These are phyloP conservation scores for Pythium volutum DNA, from an alignment of 352 stramenopile genomes.

Conservation along the genomic window DNA sequence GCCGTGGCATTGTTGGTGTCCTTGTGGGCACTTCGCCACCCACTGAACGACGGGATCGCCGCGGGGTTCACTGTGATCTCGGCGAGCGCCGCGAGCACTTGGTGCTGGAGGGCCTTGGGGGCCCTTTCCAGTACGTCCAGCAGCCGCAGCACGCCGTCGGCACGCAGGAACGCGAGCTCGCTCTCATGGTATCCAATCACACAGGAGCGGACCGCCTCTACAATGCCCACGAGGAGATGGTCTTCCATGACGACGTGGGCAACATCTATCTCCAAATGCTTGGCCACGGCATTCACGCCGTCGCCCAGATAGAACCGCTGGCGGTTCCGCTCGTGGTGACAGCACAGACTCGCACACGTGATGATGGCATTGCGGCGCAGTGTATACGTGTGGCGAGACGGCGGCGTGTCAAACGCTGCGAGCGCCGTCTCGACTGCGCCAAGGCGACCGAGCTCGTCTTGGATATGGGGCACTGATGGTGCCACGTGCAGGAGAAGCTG, in stretches of 20 bases:
- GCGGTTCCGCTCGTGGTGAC: slow-evolving; percentile 45
- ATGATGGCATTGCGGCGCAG: slow-evolving; percentile 67
- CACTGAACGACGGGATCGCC: slow-evolving; percentile 59
- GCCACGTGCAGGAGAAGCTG: slow-evolving; percentile 53
- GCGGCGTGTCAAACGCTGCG: slow-evolving; percentile 41
- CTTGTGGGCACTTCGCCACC: slow-evolving; percentile 49
- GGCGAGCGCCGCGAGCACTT: slow-evolving; percentile 55
- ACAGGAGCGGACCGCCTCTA: slow-evolving; percentile 66
- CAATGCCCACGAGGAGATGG: slow-evolving; percentile 55
- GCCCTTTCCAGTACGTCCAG: slow-evolving; percentile 51
- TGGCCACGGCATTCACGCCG: slow-evolving; percentile 40
- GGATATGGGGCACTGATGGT: slow-evolving; percentile 27
- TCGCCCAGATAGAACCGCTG: slow-evolving; percentile 46
- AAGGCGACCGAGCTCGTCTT: slow-evolving; percentile 46
- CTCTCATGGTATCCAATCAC: slow-evolving; percentile 52
- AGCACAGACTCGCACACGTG: slow-evolving; percentile 54
- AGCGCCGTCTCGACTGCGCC: slow-evolving; percentile 49
- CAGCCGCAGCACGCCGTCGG: slow-evolving; percentile 54
- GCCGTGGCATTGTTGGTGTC: slow-evolving; percentile 51
- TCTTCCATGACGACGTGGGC: slow-evolving; percentile 62
- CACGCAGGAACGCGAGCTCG: slow-evolving; percentile 57
- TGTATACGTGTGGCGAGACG: slow-evolving; percentile 49
- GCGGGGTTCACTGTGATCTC: slow-evolving; percentile 74
- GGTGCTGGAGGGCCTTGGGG: slow-evolving; percentile 55
- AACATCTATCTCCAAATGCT: slow-evolving; percentile 46